phyloP scores from a whole-genome alignment of 2,329 filamentous ascomycete species.

The Epichloe glyceriae region DNA sequence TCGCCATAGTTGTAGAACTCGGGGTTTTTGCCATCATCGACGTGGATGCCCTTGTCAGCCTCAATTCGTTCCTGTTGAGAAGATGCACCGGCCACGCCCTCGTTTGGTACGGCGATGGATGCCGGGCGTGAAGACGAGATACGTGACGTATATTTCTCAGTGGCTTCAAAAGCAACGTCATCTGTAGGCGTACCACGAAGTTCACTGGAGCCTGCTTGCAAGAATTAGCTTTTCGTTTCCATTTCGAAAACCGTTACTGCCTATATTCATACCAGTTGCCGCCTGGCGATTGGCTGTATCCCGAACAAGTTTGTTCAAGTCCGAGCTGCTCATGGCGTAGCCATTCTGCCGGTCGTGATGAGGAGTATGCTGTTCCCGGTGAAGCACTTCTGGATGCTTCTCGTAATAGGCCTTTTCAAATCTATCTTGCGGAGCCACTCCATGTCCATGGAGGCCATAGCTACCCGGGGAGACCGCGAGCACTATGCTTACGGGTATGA shows the following conservation, averaged over 20 bases:
- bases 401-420: constrained; percentile 87
- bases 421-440: constrained; percentile 59
- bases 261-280: constrained; percentile 20
- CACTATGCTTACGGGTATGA: constrained; percentile 62
- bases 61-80: constrained; percentile 25
- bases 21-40: constrained; percentile 45
- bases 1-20: constrained; percentile 26
- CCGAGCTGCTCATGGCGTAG: constrained; percentile 78
- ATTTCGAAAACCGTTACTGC: too few species aligned
- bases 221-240: constrained; percentile 9
- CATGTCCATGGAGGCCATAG: constrained; percentile 87
- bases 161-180: constrained; percentile 78
- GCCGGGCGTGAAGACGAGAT: constrained; percentile 54
- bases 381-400: constrained; percentile 72
- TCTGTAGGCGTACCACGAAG: constrained; percentile 71
- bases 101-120: constrained; percentile 21
- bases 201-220: constrained; percentile 43
- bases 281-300: constrained; percentile 47
- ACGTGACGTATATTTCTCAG: constrained; percentile 70
- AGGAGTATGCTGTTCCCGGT: constrained; percentile 55
- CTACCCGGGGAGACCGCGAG: constrained; percentile 64
- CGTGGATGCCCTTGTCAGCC: constrained; percentile 54
- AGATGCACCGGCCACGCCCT: constrained; percentile 7
- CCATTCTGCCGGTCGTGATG: constrained; percentile 48
- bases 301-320: constrained; percentile 80